phyloP scores from a whole-genome alignment of 371 early-diverging fungal species.

The Sporodiniella umbellata region DNA sequence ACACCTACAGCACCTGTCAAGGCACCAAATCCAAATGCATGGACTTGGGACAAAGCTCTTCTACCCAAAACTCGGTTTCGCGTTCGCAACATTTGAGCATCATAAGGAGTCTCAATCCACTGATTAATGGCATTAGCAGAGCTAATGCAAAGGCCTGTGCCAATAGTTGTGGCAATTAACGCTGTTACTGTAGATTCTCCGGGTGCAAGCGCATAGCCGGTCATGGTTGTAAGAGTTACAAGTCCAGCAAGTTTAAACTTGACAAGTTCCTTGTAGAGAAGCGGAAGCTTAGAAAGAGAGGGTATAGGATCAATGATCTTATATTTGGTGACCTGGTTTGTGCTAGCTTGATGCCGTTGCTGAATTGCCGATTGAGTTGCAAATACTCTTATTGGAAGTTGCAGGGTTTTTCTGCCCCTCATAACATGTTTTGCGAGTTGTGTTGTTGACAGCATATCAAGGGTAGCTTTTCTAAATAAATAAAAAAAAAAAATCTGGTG shows the following conservation, averaged over 20 bases:
- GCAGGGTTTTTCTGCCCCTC: background rate
- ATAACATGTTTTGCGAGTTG: background rate
- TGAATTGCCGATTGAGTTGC: background rate
- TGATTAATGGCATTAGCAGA: constrained; percentile 96
- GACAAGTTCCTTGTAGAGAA: constrained; percentile 58
- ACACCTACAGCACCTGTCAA: constrained; percentile 74
- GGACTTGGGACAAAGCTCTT: constrained; percentile 76
- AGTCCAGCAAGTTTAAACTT: constrained; percentile 87
- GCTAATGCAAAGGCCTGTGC: constrained; percentile 88
- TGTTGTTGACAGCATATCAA: background rate
- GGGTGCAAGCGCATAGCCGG: constrained; percentile 93
- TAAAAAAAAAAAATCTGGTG: background rate
- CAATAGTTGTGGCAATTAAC: constrained; percentile 80
- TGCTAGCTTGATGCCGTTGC: constrained; percentile 5
- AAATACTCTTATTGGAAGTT: background rate
- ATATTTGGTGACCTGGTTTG: constrained; percentile 31
- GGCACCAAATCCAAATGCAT: constrained; percentile 81
- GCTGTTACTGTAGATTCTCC: constrained; percentile 67
- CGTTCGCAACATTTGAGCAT: constrained; percentile 96
- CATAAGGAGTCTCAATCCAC: constrained; percentile 94
- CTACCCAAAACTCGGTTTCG: constrained; percentile 85
- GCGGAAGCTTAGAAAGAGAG: constrained; percentile 37
- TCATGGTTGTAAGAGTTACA: constrained; percentile 92
- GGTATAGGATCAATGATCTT: constrained; percentile 35
- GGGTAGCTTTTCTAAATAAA: background rate